phyloP scores from a whole-genome alignment of 352 stramenopile genomes.

The Phytopythium montanum region DNA sequence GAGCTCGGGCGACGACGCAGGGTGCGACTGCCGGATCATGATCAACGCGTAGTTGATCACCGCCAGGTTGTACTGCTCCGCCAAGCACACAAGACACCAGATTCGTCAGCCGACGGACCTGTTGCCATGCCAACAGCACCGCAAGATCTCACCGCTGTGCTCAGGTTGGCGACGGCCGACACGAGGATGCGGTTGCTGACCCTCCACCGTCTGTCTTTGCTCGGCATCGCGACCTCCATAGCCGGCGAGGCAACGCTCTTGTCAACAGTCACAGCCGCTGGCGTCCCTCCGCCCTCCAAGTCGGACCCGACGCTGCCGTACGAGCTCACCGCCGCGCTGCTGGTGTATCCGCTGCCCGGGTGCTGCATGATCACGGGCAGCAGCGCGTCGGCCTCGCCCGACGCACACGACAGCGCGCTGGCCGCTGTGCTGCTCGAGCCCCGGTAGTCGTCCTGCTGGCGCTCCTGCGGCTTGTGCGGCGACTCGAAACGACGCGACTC shows the following conservation, averaged over 20 bases:
- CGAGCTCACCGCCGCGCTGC: slow-evolving; percentile 75
- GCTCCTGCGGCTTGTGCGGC: not conserved
- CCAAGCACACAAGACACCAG: not conserved
- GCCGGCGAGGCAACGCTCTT: not conserved
- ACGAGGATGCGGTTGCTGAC: slow-evolving; percentile 51
- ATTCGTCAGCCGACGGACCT: slow-evolving; percentile 1
- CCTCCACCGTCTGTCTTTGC: slow-evolving; percentile 1
- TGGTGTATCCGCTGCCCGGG: slow-evolving; percentile 54
- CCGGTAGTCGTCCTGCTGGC: not conserved
- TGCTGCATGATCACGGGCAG: not conserved
- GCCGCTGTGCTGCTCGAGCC: not conserved
- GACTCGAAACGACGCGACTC: not conserved
- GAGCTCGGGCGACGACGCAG: slow-evolving; percentile 41
- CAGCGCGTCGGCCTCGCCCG: slow-evolving; percentile 4
- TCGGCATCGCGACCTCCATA: not conserved
- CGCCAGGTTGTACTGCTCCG: slow-evolving; percentile 65
- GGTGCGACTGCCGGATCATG: slow-evolving; percentile 51
- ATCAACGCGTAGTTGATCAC: slow-evolving; percentile 73
- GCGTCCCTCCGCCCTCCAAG: not conserved
- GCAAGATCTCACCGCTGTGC: slow-evolving; percentile 48
- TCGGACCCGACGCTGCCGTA: slow-evolving; percentile 26
- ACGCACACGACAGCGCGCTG: slow-evolving; percentile 3
- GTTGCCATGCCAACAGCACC: not conserved
- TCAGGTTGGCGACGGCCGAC: slow-evolving; percentile 79
- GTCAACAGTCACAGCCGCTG: not conserved